Base-by-base conservation (phyloP, 2,329 filamentous ascomycete species). In the Aspergillus felis region DNA sequence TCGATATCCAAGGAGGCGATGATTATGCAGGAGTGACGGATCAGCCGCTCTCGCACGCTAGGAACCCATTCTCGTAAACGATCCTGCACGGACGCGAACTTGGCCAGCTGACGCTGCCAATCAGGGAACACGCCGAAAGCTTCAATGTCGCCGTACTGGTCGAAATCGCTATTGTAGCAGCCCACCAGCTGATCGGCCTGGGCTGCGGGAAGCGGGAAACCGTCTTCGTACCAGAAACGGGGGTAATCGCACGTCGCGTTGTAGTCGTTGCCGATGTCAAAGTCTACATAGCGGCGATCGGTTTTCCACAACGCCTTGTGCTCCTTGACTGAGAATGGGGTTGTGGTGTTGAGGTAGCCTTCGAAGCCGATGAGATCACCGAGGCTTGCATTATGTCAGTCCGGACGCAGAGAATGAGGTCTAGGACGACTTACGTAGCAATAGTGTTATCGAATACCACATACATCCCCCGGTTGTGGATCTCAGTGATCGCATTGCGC, bases 41-140 rank as follows among this genome's bases (percentile, higher is more conserved):
- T 79, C 58, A 87, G 74, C 61, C 83, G 83, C 50, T 80, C 76
- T 29, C 80, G 73, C 0, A 87, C 84, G 8, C 79, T 79, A 2
- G 82, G 81, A 17, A 79, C 66, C 85, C 85, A 88, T 61, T 87
- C 84, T 48, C 85, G 79, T 3, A 88, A 75, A 64, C 85, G 84
- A 71, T 88, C 85, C 71, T 88, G 85, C 0, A 87, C 85, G 47
- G 81, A 84, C 46, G 84, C 84, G 71, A 87, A 88, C 61, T 87
- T 87, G 24, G 83, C 80, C 42, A 87, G 76, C 67, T 87, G 83
- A 66, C 83, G 81, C 63, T 85, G 74, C 81, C 82, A 87, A 65
- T 86, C 83, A 0, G 83, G 81, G 57, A 81, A 86, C 9, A 84
- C 79, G 60, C 84, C 85, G 62, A 87, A 86, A 49, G 84, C 83